Percentiles rank a stretch among this genome's conserved stretches.
phyloP scores from a whole-genome alignment of 805 yeast species.

The Kuraishia ogatae region DNA sequence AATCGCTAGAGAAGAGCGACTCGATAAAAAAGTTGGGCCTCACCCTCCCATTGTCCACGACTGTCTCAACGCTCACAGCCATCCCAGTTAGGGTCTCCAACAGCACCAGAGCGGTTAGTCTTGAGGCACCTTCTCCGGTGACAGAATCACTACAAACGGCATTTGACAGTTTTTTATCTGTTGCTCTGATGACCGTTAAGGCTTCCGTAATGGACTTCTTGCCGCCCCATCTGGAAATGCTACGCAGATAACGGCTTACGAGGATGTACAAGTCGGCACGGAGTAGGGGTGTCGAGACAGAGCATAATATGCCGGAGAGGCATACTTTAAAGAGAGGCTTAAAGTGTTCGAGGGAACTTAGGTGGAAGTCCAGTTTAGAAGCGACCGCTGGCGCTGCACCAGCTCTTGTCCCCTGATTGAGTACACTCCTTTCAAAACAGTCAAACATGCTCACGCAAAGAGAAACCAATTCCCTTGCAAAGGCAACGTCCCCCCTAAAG shows the following conservation, averaged over 20 bases:
- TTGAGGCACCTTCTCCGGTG: constrained; percentile 65
- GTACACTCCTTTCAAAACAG: constrained; percentile 31
- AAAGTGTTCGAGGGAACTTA: constrained; percentile 57
- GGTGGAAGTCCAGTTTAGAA: constrained; percentile 33
- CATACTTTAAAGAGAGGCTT: constrained; percentile 68
- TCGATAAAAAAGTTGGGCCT: constrained; percentile 51
- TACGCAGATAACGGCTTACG: constrained; percentile 54
- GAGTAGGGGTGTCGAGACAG: constrained; percentile 56
- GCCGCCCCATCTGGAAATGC: constrained; percentile 28
- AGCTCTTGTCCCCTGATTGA: constrained; percentile 3
- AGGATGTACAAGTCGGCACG: constrained; percentile 77
- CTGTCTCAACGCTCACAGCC: constrained; percentile 24
- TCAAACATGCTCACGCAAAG: constrained; percentile 65
- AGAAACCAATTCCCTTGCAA: constrained; percentile 71
- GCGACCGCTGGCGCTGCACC: not conserved
- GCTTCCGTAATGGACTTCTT: constrained; percentile 36
- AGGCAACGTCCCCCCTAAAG: constrained; percentile 53
- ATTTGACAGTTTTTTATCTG: constrained; percentile 52
- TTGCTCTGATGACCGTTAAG: constrained; percentile 45
- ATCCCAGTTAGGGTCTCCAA: constrained; percentile 34
- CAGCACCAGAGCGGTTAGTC: constrained; percentile 69
- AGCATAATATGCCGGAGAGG: constrained; percentile 61
- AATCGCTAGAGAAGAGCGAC: constrained; percentile 53
- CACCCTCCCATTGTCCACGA: constrained; percentile 45
- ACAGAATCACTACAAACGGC: constrained; percentile 71